Evolutionary conservation across 129 eudicot species (phyloP).

Genomic region (Flaveria bidentis): DNA sequence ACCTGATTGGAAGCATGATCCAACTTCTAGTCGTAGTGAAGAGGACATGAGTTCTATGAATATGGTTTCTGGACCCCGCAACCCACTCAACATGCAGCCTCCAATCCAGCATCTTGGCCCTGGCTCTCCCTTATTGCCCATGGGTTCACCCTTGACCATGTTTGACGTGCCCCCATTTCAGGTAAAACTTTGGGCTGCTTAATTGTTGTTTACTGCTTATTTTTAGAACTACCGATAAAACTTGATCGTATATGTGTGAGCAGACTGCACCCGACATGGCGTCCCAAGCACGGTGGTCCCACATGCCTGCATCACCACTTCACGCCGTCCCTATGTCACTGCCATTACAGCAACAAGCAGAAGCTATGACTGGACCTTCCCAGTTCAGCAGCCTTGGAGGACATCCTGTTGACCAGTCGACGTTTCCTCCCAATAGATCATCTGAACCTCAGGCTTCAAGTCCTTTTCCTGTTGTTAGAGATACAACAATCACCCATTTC

Average conservation of each 20-base stretch:
- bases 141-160: conserved; percentile 85
- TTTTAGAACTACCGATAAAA: background rate
- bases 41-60: conserved; percentile 48
- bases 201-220: too few species aligned
- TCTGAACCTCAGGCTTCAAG: conserved; percentile 52
- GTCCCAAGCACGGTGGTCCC: conserved; percentile 70
- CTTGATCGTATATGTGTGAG: conserved; percentile 10
- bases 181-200: conserved; percentile 40
- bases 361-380: conserved; percentile 44
- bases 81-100: conserved; percentile 53
- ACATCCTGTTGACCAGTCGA: conserved; percentile 50
- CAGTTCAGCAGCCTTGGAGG: conserved; percentile 57
- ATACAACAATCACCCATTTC: conserved; percentile 44
- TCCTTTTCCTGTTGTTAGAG: conserved; percentile 39
- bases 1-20: conserved; percentile 92
- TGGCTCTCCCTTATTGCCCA: conserved; percentile 76
- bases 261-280: conserved; percentile 75
- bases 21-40: conserved; percentile 66
- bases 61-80: conserved; percentile 59
- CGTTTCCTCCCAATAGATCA: conserved; percentile 40
- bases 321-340: conserved; percentile 53
- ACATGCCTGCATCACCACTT: conserved; percentile 58
- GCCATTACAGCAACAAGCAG: conserved; percentile 63
- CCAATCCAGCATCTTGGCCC: conserved; percentile 75
- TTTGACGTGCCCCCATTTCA: conserved; percentile 88